These are phyloP conservation scores for Entomortierella lignicola DNA, from an alignment of 192 early-diverging fungal species.

Conservation along the genomic window DNA sequence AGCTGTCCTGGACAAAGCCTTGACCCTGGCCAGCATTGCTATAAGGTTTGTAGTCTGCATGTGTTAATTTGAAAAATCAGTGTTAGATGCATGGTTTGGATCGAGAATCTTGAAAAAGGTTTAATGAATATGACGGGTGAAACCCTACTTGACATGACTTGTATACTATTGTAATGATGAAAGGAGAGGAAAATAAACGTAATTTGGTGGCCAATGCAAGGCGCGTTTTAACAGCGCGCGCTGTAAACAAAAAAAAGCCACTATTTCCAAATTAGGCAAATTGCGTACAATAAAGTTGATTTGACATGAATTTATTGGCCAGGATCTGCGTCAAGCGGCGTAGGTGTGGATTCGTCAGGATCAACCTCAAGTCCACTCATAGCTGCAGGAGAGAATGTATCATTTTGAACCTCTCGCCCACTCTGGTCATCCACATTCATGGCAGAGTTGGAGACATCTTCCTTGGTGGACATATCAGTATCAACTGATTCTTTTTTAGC, in stretches of 20 bases:
- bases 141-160: background rate
- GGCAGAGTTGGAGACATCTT: too few species aligned
- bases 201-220: background rate
- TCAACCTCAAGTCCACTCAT: too few species aligned
- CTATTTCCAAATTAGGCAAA: background rate
- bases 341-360: too few species aligned
- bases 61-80: background rate
- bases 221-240: background rate
- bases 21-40: conserved; percentile 21
- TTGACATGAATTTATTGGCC: too few species aligned
- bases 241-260: background rate
- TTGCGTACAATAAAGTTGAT: background rate
- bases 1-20: conserved; percentile 37
- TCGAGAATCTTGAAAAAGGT: background rate
- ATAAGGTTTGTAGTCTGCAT: conserved; percentile 15
- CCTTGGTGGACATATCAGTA: too few species aligned
- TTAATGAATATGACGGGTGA: background rate
- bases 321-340: too few species aligned
- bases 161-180: background rate
- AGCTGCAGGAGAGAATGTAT: too few species aligned
- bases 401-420: too few species aligned
- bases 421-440: too few species aligned
- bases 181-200: background rate
- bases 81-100: background rate
- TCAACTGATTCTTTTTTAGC: too few species aligned